These are phyloP conservation scores for Cordyceps farinosa DNA, from an alignment of 2,329 filamentous ascomycete genomes.

Conservation along the genomic window DNA sequence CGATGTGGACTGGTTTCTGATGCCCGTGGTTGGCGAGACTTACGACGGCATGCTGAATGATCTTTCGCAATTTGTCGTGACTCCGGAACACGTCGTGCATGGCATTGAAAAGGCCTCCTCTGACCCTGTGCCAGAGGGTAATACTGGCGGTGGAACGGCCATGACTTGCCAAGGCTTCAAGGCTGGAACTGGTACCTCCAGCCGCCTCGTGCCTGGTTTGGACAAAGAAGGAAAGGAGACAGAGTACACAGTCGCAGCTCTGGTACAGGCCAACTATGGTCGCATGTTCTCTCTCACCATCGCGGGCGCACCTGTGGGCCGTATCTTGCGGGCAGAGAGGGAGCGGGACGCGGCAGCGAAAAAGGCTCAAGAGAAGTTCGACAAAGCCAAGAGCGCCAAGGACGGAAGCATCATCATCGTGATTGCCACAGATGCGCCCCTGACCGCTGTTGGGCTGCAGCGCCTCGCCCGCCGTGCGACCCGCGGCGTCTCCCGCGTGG, in stretches of 20 bases:
- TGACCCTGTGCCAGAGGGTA: constrained; percentile 54
- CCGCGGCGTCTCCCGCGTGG: constrained; percentile 53
- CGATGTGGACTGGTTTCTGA: constrained; percentile 47
- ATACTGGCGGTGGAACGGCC: constrained; percentile 59
- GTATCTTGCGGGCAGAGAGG: constrained; percentile 38
- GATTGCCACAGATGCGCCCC: constrained; percentile 56
- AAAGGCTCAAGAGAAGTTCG: constrained; percentile 24
- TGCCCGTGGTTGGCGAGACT: constrained; percentile 56
- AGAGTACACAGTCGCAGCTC: constrained; percentile 52
- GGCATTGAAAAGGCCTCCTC: constrained; percentile 47
- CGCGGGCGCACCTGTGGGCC: constrained; percentile 55
- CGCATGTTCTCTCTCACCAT: constrained; percentile 50
- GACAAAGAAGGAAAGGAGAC: constrained; percentile 28
- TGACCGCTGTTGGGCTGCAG: constrained; percentile 52
- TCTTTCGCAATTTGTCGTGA: constrained; percentile 48
- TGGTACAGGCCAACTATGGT: constrained; percentile 62
- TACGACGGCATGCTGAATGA: constrained; percentile 58
- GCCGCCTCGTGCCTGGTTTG: constrained; percentile 39
- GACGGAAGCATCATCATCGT: constrained; percentile 60
- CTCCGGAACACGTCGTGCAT: constrained; percentile 47
- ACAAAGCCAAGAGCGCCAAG: constrained; percentile 43
- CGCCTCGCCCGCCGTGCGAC: constrained; percentile 55
- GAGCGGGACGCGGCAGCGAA: neutral
- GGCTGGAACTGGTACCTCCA: constrained; percentile 57
- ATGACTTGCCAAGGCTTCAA: constrained; percentile 62